phyloP scores from a whole-genome alignment of 2,329 filamentous ascomycete species.

The Lojkania enalia region DNA sequence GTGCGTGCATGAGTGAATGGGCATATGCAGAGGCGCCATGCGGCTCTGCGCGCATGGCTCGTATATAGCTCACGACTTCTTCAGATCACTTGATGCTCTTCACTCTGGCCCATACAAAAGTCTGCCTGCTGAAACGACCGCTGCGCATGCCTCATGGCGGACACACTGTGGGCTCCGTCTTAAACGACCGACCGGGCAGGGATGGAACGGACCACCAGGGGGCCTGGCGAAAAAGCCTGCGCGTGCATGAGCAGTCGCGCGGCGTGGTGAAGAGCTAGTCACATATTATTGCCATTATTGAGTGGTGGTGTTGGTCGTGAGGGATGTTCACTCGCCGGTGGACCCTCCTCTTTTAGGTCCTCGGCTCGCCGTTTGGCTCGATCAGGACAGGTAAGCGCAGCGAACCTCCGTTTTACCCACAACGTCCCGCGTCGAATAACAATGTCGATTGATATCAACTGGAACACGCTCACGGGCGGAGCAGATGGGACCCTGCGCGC shows the following conservation, averaged over 20 bases:
- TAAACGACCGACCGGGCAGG: too few species aligned
- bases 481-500: slow-evolving; percentile 84
- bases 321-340: background rate
- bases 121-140: too few species aligned
- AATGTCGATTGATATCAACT: slow-evolving; percentile 98
- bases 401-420: slow-evolving; percentile 28
- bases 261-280: slow-evolving; percentile 7
- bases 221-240: too few species aligned
- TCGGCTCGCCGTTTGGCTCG: slow-evolving; percentile 17
- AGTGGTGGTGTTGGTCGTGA: slow-evolving; percentile 13
- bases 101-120: too few species aligned
- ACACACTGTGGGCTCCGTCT: too few species aligned
- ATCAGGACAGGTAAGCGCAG: slow-evolving; percentile 13
- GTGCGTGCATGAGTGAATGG: slow-evolving; percentile 26
- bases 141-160: too few species aligned
- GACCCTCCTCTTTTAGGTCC: slow-evolving; percentile 1
- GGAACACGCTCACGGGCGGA: slow-evolving; percentile 88
- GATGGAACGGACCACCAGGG: too few species aligned
- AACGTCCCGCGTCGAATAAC: slow-evolving; percentile 27
- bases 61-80: slow-evolving; percentile 11
- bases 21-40: slow-evolving; percentile 35
- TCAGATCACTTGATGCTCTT: too few species aligned
- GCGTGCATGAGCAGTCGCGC: background rate
- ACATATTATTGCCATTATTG: slow-evolving; percentile 9
- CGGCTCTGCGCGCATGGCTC: slow-evolving; percentile 26